phyloP scores from a whole-genome alignment of 2,329 filamentous ascomycete genomes.

The Didymosphaeria variabile region DNA sequence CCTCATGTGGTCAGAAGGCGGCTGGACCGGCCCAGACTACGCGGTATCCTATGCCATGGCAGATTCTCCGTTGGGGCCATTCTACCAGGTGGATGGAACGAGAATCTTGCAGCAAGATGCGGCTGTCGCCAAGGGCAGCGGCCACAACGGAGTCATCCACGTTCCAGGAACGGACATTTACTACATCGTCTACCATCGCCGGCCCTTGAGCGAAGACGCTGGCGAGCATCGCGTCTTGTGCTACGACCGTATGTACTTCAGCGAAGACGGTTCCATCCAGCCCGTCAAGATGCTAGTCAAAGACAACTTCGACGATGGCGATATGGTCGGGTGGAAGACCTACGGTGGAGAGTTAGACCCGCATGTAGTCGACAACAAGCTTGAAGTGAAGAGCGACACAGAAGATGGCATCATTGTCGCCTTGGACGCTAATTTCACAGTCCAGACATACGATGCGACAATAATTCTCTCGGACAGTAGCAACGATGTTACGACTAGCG shows the following conservation, averaged over 20 bases:
- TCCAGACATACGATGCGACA: conserved; percentile 9
- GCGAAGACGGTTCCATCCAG: conserved; percentile 13
- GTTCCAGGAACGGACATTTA: conserved; percentile 16
- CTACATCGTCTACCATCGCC: conserved; percentile 17
- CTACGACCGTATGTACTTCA: conserved; percentile 19
- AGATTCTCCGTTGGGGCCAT: conserved; percentile 16
- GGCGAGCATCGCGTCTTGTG: conserved; percentile 14
- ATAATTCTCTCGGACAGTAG: neutral
- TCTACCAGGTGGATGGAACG: neutral
- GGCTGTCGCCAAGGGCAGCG: conserved; percentile 14
- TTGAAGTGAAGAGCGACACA: conserved; percentile 3
- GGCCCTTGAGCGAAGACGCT: conserved; percentile 11
- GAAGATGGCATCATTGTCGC: conserved; percentile 1
- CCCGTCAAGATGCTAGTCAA: conserved; percentile 17
- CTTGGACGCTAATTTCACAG: conserved; percentile 15
- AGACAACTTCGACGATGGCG: conserved; percentile 15
- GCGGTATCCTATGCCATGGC: conserved; percentile 14
- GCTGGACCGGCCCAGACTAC: conserved; percentile 17
- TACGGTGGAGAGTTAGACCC: neutral
- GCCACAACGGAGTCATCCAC: conserved; percentile 16
- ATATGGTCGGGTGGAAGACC: conserved; percentile 15
- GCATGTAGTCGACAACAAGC: conserved; percentile 6
- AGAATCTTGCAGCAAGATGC: conserved; percentile 16
- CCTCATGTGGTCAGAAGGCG: conserved; percentile 19
- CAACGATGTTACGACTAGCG: neutral